A percentile compares a stretch with the other conserved stretches of the same genome.
Evolutionary conservation across 441 rosid genomes (phyloP).

Genomic region (Aquilaria agallochum): DNA sequence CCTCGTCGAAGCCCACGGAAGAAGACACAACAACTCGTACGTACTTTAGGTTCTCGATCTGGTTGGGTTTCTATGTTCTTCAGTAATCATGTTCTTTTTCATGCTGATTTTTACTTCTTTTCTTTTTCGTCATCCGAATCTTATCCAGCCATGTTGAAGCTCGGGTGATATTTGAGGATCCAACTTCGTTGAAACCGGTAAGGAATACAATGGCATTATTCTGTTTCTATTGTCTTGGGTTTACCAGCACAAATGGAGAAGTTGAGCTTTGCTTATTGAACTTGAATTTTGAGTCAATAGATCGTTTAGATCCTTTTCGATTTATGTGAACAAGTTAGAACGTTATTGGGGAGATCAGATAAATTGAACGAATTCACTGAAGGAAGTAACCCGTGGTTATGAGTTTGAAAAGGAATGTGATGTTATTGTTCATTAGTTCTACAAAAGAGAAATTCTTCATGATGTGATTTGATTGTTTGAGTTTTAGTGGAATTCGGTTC

Average conservation of each 20-base stretch:
- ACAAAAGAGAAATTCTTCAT: too few species aligned
- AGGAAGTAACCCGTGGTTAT: neutral
- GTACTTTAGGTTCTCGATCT: neutral
- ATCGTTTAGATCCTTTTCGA: neutral
- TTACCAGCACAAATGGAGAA: too few species aligned
- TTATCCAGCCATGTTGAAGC: constrained; percentile 51
- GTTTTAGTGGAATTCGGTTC: neutral
- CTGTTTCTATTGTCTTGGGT: neutral
- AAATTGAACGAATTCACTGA: neutral
- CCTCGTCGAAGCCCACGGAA: constrained; percentile 52
- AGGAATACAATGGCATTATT: neutral
- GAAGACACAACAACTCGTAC: constrained; percentile 67
- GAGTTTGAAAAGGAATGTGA: too few species aligned
- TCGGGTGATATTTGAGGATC: constrained; percentile 72
- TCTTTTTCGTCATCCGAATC: neutral
- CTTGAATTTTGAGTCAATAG: constrained; percentile 3
- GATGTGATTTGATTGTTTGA: neutral
- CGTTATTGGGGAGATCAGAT: neutral
- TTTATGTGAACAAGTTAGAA: neutral
- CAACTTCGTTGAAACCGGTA: constrained; percentile 72
- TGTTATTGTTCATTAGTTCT: too few species aligned
- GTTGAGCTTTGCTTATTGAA: neutral
- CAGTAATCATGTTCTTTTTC: neutral
- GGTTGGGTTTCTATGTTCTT: neutral
- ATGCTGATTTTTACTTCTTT: neutral